Base-by-base conservation (phyloP, 345 rosid species). In the Brassica nigra region DNA sequence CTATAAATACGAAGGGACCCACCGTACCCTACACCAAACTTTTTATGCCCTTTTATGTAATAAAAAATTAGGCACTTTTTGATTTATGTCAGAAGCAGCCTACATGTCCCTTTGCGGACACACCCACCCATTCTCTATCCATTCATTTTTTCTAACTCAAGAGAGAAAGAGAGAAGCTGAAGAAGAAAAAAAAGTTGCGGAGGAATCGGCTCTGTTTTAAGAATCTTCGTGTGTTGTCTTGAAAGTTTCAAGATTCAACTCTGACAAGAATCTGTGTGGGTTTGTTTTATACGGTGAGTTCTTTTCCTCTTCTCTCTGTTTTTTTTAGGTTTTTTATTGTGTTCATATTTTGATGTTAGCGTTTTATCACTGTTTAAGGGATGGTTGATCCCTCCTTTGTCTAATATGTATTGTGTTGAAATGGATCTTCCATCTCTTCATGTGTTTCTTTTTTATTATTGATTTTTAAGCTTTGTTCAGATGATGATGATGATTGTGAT, bases 41-140 rank as follows among this genome's bases (percentile, higher is more conserved):
- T 80, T 62, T 68, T 52, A 23, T 74, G 69, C 80, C 37, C 74
- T 79, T 70, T 44, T 70, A 23, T 20, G 10, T 18, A 71, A 55
- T 16, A 31, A 33, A 18, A 75, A n/a, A 49, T 34, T 75, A 70
- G 76, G 84, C 90, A 77, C 86, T 86, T 86, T 89, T 86, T n/a
- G 84, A 63, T 69, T 77, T 68, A 49, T 78, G 91, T 87, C 92
- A 81, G 71, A 52, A 76, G 57, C 57, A 49, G 77, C 74, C 78
- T 72, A 81, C 77, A 66, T 71, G 84, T 70, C 83, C 11, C 70
- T 79, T 57, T 74, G 58, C 76, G 39, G 81, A 77, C 80, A 77
- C 87, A 84, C 84, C 90, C 84, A 86, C 81, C 83, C 89, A 83
- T 80, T 85, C 62, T 80, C 87, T 85, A 82, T 90, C 91, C 84